These are phyloP conservation scores for Ceratocystis eucalypticola DNA, from an alignment of 2,329 filamentous ascomycete genomes.

Conservation along the genomic window DNA sequence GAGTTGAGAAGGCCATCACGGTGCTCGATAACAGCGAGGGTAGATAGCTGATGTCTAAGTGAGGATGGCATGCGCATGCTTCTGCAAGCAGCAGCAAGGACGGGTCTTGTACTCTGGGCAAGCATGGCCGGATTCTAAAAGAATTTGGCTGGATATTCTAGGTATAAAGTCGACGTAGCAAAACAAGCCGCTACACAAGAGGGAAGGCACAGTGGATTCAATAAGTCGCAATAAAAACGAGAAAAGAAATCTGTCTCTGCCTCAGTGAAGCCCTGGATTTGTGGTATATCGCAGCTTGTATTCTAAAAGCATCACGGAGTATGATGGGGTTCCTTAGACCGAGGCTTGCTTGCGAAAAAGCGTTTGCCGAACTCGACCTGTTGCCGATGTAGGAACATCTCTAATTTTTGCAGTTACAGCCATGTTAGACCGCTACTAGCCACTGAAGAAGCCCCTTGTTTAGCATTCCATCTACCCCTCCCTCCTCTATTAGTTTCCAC, in stretches of 20 bases:
- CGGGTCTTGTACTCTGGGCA: conserved; percentile 16
- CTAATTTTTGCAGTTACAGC: not conserved
- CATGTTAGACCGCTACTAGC: conserved; percentile 18
- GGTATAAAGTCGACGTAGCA: not conserved
- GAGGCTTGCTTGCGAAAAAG: conserved; percentile 14
- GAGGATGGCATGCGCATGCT: conserved; percentile 12
- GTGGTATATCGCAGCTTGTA: not conserved
- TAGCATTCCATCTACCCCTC: not conserved
- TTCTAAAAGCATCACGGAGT: not conserved
- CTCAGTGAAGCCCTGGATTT: not conserved
- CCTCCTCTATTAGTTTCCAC: not conserved
- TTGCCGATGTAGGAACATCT: conserved; percentile 15
- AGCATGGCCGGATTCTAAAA: conserved; percentile 9
- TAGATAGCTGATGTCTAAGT: conserved; percentile 45
- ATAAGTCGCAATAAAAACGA: not conserved
- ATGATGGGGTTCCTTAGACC: not conserved
- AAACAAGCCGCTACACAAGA: not conserved
- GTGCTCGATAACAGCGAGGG: conserved; percentile 85
- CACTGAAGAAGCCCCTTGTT: conserved; percentile 1
- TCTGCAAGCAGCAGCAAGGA: conserved; percentile 11
- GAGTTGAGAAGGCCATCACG: conserved; percentile 73
- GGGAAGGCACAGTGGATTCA: too few relatives aligned
- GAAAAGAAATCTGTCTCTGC: not conserved
- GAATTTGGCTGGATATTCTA: not conserved
- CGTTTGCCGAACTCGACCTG: conserved; percentile 5